These are phyloP conservation scores for Bocquillonia castaneifolia DNA, from an alignment of 441 rosid species.

Conservation along the genomic window DNA sequence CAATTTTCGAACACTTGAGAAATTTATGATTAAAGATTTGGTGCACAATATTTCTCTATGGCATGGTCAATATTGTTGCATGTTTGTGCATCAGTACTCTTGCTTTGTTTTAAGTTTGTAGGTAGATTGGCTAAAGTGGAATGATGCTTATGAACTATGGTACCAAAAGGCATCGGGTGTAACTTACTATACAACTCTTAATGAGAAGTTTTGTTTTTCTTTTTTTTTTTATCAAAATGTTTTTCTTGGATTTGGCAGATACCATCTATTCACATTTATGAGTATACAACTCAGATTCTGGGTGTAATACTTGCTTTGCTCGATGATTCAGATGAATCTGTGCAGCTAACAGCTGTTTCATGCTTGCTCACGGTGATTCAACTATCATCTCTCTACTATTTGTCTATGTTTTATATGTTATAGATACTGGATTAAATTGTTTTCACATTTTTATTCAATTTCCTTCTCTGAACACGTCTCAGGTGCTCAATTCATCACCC, in stretches of 20 bases:
- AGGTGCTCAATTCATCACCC: conserved; percentile 83
- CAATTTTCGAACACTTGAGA: not conserved
- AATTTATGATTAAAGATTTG: not conserved
- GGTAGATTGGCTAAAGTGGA: not conserved
- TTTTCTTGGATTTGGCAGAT: conserved; percentile 49
- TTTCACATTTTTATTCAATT: conserved; percentile 10
- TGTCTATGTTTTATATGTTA: conserved; percentile 16
- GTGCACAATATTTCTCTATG: not conserved
- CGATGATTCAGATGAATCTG: conserved; percentile 88
- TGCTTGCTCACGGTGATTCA: conserved; percentile 68
- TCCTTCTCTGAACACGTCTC: conserved; percentile 12
- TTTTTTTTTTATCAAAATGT: conserved; percentile 6
- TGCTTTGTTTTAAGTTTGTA: not conserved
- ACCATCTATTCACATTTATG: conserved; percentile 72
- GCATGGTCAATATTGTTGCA: not conserved
- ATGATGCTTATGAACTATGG: not conserved
- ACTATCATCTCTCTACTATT: conserved; percentile 15
- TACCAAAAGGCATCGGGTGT: not conserved
- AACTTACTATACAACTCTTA: not conserved
- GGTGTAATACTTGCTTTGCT: conserved; percentile 88
- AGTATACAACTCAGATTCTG: conserved; percentile 78
- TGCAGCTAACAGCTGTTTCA: conserved; percentile 92
- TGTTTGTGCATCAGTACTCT: conserved; percentile 1
- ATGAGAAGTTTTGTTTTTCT: not conserved
- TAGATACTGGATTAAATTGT: not conserved